These are phyloP conservation scores for Phytophthora nicotianae DNA, from an alignment of 352 stramenopile species.

Conservation along the genomic window DNA sequence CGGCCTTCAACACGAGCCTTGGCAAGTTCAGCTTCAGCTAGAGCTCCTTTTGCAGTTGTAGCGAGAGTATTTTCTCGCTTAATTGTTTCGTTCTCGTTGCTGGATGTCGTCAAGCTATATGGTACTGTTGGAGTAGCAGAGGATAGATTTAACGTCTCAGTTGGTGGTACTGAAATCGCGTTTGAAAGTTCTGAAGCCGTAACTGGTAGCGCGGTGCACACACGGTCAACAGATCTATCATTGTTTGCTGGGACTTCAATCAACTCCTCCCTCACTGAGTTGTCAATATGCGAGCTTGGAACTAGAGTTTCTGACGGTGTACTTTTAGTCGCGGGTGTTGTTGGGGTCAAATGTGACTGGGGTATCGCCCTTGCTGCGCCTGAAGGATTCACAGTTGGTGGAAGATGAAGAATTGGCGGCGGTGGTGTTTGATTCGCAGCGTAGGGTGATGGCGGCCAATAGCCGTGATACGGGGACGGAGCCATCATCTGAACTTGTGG, in stretches of 20 bases:
- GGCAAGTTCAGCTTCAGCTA: slow-evolving; percentile 73
- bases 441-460: slow-evolving; percentile 34
- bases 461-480: slow-evolving; percentile 31
- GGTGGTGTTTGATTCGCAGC: slow-evolving; percentile 14
- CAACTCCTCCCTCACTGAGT: background rate
- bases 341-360: background rate
- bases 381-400: slow-evolving; percentile 8
- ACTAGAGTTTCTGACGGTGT: background rate
- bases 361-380: slow-evolving; percentile 1
- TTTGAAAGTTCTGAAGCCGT: background rate
- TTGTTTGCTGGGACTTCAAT: background rate
- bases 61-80: slow-evolving; percentile 49
- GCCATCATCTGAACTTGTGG: slow-evolving; percentile 33
- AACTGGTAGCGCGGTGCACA: slow-evolving; percentile 9
- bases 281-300: background rate
- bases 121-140: slow-evolving; percentile 1
- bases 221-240: slow-evolving; percentile 10
- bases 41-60: slow-evolving; percentile 58
- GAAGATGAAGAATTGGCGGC: slow-evolving; percentile 19
- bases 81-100: background rate
- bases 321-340: background rate
- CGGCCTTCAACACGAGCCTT: slow-evolving; percentile 68
- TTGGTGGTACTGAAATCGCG: background rate
- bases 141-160: background rate
- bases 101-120: background rate